Evolutionary conservation across 75 land plant species (phyloP).

Genomic region (Isoetes taiwanensis): DNA sequence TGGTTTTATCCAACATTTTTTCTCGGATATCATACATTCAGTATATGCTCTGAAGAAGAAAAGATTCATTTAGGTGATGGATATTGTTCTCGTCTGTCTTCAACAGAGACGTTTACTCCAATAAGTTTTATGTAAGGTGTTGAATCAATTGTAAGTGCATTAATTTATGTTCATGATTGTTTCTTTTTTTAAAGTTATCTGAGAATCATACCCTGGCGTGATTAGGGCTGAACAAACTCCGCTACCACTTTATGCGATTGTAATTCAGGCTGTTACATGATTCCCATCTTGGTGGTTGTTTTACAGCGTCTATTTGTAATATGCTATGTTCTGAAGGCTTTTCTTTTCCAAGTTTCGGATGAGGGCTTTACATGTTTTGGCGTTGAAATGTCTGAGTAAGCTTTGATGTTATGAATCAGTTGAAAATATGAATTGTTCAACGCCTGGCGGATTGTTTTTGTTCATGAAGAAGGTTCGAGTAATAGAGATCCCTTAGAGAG

Average conservation of each 20-base stretch:
- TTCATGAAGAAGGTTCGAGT: background rate
- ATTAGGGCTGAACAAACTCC: slow-evolving; percentile 97
- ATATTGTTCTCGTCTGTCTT: slow-evolving; percentile 91
- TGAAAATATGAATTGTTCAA: background rate
- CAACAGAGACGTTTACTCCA: slow-evolving; percentile 89
- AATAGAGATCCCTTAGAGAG: no score
- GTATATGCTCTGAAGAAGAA: background rate
- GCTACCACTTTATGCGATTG: slow-evolving; percentile 98
- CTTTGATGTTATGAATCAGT: no score
- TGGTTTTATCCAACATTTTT: background rate
- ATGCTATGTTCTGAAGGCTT: no score
- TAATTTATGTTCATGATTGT: background rate
- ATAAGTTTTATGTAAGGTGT: slow-evolving; percentile 83
- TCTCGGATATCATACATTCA: background rate
- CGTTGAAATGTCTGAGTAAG: no score
- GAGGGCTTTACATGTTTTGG: no score
- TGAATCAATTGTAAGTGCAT: slow-evolving; percentile 81
- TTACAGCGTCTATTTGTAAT: background rate
- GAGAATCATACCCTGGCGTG: background rate
- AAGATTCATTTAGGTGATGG: slow-evolving; percentile 48
- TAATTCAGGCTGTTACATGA: slow-evolving; percentile 73
- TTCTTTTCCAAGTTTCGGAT: no score
- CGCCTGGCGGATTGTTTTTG: background rate
- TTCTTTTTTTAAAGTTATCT: background rate
- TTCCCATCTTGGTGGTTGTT: slow-evolving; percentile 67